Evolutionary conservation across 2,329 filamentous ascomycete species (phyloP).

Genomic region (Paracoccidioides brasiliensis): DNA sequence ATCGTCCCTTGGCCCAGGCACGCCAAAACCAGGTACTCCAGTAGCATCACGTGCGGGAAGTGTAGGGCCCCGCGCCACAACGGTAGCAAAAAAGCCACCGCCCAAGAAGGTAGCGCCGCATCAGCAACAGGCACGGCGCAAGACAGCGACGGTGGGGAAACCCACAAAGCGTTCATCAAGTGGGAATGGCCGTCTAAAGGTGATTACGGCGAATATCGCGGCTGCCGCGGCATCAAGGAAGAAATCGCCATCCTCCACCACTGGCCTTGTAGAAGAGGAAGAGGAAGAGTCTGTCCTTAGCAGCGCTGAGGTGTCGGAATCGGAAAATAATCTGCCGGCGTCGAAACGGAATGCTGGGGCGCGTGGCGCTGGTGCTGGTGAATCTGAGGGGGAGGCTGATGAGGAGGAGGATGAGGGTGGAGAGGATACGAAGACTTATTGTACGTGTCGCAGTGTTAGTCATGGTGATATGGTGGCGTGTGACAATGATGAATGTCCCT

Average conservation of each 20-base stretch:
- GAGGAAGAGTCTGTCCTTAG: conserved; percentile 44
- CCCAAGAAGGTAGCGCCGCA: conserved; percentile 45
- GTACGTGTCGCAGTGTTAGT: conserved; percentile 51
- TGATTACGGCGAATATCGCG: conserved; percentile 8
- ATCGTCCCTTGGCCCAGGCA: conserved; percentile 50
- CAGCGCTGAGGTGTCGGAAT: conserved; percentile 36
- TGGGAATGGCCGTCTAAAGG: conserved; percentile 24
- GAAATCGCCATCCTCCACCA: conserved; percentile 29
- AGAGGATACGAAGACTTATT: conserved; percentile 50
- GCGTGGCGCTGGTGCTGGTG: conserved; percentile 7
- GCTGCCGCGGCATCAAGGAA: conserved; percentile 19
- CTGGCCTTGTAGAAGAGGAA: conserved; percentile 26
- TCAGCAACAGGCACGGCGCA: conserved; percentile 34
- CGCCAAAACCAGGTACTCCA: conserved; percentile 46
- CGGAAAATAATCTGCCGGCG: conserved; percentile 25
- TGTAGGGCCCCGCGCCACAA: conserved; percentile 38
- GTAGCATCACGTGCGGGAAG: conserved; percentile 44
- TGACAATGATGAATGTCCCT: conserved; percentile 50
- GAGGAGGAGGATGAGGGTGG: conserved; percentile 39
- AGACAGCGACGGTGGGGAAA: conserved; percentile 23
- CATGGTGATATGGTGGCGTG: conserved; percentile 58
- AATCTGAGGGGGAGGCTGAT: conserved; percentile 31
- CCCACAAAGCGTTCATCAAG: conserved; percentile 32
- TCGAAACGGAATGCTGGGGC: conserved; percentile 7
- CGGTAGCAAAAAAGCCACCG: conserved; percentile 31